Evolutionary conservation across 2,329 filamentous ascomycete genomes (phyloP), one percentile per base, ranked within the genome.

Genomic region (Hawksworthiomyces lignivorus): DNA sequence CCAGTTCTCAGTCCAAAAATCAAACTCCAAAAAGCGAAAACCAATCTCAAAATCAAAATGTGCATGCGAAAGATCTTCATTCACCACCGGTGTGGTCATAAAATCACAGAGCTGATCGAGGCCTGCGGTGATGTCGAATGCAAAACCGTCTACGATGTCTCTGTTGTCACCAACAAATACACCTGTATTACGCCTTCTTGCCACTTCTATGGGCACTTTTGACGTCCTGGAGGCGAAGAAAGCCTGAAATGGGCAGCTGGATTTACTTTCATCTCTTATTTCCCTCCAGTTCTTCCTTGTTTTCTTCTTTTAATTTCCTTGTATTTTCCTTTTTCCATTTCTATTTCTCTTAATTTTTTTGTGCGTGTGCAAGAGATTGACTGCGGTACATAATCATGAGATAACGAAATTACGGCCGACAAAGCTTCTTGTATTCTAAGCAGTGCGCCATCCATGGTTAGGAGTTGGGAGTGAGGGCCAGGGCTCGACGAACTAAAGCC

Each of bases 41-140:
- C 35, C 18, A 20, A 30, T n/a, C 22, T 19, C 22, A 18, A 10
- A 15, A 7, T 10, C 45, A 37, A 6, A 6, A 56, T 58, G 55
- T 59, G 57, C 38, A 38, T 40, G 28, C 53, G 51, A 24, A 58
- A 55, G 41, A 47, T 58, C 36, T 58, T 56, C 36, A 54, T 56
- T 41, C 56, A 60, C 48, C 56, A 60, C 46, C 49, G 51, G 15
- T 61, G 57, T 39, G 54, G 54, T 21, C 58, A 61, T 46, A 45
- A 45, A n/a, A 56, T 60, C 45, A 56, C 56, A 4, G 50, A 56
- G 36, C 49, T 56, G 14, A 20, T 52, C 9, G 56, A 59, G 36
- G 22, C 35, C 3, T 60, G 58, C 44, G 54, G 50, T 14, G 38
- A 52, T 32, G 51, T 55, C 41, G 53, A 54, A 41, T 59, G 57